A percentile compares a stretch with the other conserved stretches of the same genome.
Conservation (phyloP, 495 filamentous ascomycete species). For the Daldinia bambusicola region DNA sequence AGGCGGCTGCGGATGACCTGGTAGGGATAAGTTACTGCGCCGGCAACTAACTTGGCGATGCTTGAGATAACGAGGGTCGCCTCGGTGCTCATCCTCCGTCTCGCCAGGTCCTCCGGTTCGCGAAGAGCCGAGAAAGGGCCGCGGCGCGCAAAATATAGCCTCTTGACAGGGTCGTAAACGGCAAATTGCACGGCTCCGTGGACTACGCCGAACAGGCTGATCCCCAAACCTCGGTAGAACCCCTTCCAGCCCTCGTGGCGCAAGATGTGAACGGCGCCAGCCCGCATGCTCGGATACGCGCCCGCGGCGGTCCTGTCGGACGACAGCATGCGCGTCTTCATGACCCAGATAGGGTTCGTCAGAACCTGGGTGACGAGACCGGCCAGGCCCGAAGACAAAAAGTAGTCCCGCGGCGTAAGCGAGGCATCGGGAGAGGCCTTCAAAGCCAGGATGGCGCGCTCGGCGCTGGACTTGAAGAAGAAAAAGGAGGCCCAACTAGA, state of each 20-base stretch:
- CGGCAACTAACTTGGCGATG: conserved; percentile 86
- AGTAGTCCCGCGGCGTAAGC: conserved; percentile 81
- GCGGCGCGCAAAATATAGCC: conserved; percentile 57
- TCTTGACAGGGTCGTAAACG: conserved; percentile 89
- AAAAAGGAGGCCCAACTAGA: conserved; percentile 95
- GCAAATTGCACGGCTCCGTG: conserved; percentile 97
- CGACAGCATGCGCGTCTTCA: conserved; percentile 97
- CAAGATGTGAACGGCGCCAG: conserved; percentile 73
- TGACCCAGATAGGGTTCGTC: conserved; percentile 98
- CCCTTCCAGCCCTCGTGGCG: conserved; percentile 75
- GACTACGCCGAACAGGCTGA: conserved; percentile 87
- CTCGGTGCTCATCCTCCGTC: conserved; percentile 69
- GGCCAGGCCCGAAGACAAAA: conserved; percentile 79
- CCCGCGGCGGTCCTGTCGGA: conserved; percentile 75
- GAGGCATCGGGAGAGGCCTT: conserved; percentile 28
- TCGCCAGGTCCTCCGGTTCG: conserved; percentile 21
- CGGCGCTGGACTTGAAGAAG: conserved; percentile 64
- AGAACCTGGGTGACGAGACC: conserved; percentile 78
- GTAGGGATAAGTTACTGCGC: conserved; percentile 89
- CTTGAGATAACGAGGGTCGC: conserved; percentile 83
- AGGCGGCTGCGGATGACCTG: conserved; percentile 88
- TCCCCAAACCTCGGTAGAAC: conserved; percentile 84
- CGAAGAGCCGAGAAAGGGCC: conserved; percentile 19
- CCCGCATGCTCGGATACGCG: conserved; percentile 80
- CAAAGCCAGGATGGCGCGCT: conserved; percentile 50